Evolutionary conservation across 352 stramenopile genomes (phyloP).

Genomic region (Plasmopara viticola): DNA sequence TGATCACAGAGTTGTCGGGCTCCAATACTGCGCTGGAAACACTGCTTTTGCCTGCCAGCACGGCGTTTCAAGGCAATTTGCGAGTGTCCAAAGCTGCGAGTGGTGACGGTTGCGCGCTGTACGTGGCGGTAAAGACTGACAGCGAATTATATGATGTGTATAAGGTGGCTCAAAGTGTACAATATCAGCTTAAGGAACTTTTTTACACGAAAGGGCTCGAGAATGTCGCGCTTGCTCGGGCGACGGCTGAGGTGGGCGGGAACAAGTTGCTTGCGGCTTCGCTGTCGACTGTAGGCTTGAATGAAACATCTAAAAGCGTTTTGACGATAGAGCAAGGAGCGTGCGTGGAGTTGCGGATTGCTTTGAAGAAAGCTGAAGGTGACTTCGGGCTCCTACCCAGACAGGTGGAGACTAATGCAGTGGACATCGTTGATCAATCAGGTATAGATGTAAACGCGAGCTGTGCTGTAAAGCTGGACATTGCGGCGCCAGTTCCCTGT

Average conservation of each 20-base stretch:
- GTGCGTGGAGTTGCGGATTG: constrained; percentile 22
- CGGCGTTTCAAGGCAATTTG: constrained; percentile 29
- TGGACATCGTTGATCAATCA: constrained; percentile 23
- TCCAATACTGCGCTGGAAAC: constrained; percentile 18
- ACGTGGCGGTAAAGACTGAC: constrained; percentile 27
- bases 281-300: constrained; percentile 7
- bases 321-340: constrained; percentile 25
- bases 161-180: constrained; percentile 18
- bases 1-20: constrained; percentile 15
- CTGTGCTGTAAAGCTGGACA: constrained; percentile 24
- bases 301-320: constrained; percentile 10
- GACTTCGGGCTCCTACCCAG: constrained; percentile 14
- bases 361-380: constrained; percentile 9
- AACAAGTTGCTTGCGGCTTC: constrained; percentile 26
- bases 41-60: constrained; percentile 16
- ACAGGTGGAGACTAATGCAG: constrained; percentile 16
- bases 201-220: constrained; percentile 16
- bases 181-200: constrained; percentile 20
- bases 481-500: constrained; percentile 10
- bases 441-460: constrained; percentile 7
- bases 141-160: constrained; percentile 17
- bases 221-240: constrained; percentile 18
- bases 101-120: constrained; percentile 28
- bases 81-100: constrained; percentile 32
- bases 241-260: constrained; percentile 11